These are phyloP conservation scores for Sarocladiaceae sp. DNA, from an alignment of 2,329 filamentous ascomycete genomes.

Conservation along the genomic window DNA sequence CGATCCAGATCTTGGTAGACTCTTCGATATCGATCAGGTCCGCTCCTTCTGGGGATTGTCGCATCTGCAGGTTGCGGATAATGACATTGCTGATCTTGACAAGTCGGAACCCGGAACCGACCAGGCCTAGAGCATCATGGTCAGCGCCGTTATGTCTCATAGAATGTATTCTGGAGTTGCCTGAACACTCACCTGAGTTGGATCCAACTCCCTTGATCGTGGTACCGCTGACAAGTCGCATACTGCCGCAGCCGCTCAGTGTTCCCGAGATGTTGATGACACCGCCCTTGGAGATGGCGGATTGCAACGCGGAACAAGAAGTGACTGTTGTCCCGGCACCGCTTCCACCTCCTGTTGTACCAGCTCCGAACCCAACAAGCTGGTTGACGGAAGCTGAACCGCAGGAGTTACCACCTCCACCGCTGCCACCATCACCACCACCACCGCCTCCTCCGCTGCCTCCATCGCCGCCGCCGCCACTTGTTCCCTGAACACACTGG, in stretches of 20 bases:
- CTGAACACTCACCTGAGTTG: conserved; percentile 24
- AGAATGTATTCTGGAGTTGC: not conserved
- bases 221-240: conserved; percentile 42
- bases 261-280: conserved; percentile 41
- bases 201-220: conserved; percentile 43
- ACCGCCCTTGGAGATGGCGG: conserved; percentile 28
- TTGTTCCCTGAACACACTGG: conserved; percentile 41
- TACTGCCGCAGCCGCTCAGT: conserved; percentile 32
- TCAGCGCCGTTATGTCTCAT: not conserved
- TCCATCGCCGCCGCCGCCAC: conserved; percentile 11
- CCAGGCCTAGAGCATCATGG: conserved; percentile 24
- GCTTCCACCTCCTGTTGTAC: conserved; percentile 39
- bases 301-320: conserved; percentile 32
- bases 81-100: conserved; percentile 46
- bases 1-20: conserved; percentile 40
- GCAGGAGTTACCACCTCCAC: conserved; percentile 3
- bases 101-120: conserved; percentile 40
- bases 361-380: conserved; percentile 24
- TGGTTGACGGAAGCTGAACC: conserved; percentile 9
- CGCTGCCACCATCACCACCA: not conserved
- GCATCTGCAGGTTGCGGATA: conserved; percentile 46
- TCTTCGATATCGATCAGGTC: conserved; percentile 44
- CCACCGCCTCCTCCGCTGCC: not conserved
- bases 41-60: conserved; percentile 37
- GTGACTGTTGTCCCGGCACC: conserved; percentile 39